Conservation (phyloP, 2,329 filamentous ascomycete genomes). For the Davidsoniella neocaledoniae region DNA sequence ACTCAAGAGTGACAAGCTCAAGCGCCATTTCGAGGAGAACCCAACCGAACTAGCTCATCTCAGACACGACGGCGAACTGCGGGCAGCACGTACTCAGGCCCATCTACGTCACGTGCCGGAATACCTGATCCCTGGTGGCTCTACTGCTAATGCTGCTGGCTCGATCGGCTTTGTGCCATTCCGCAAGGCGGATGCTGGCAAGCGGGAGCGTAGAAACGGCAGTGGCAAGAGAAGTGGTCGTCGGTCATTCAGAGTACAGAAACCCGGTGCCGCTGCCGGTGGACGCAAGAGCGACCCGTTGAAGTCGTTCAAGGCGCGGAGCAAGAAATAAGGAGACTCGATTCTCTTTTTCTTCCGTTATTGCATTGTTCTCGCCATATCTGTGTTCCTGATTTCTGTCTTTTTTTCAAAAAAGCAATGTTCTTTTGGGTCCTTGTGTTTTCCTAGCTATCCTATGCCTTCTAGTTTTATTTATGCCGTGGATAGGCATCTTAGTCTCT, state of each 20-base stretch:
- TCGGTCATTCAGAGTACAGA: slow-evolving; percentile 29
- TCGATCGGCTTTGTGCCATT: slow-evolving; percentile 64
- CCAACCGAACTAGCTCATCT: slow-evolving; percentile 75
- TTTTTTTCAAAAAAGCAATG: background rate
- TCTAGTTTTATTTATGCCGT: background rate
- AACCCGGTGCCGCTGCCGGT: slow-evolving; percentile 23
- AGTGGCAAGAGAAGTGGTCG: slow-evolving; percentile 18
- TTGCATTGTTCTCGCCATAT: background rate
- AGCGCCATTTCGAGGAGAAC: slow-evolving; percentile 94
- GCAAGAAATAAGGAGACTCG: slow-evolving; percentile 5
- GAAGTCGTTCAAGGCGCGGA: slow-evolving; percentile 65
- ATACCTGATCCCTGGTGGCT: slow-evolving; percentile 66
- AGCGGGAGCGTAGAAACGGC: slow-evolving; percentile 31
- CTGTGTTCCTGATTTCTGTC: background rate
- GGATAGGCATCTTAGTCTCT: background rate
- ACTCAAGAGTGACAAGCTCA: slow-evolving; percentile 83
- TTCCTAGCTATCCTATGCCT: background rate
- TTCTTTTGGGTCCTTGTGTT: background rate
- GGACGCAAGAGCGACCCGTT: slow-evolving; percentile 57
- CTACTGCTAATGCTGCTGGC: slow-evolving; percentile 47
- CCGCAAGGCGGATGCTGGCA: slow-evolving; percentile 27
- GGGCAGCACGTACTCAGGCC: slow-evolving; percentile 66
- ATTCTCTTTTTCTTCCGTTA: background rate
- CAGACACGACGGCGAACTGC: slow-evolving; percentile 75
- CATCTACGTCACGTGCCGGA: slow-evolving; percentile 92